These are phyloP conservation scores for Candida sp. DNA, from an alignment of 1,139 yeast genomes.

Conservation along the genomic window DNA sequence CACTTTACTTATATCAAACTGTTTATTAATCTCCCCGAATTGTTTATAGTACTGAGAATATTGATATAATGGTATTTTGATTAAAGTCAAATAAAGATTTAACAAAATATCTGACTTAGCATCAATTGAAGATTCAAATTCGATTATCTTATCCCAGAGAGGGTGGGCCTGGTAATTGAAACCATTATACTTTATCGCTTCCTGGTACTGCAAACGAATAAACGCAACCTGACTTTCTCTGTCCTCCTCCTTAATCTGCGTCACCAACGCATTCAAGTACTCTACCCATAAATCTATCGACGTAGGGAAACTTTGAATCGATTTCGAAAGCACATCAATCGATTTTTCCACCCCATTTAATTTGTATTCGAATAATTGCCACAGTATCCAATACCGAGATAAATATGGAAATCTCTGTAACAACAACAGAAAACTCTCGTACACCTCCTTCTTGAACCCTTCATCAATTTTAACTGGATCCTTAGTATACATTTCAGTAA, in stretches of 20 bases:
- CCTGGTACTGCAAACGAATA: slow-evolving; percentile 35
- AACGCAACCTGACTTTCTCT: slow-evolving; percentile 12
- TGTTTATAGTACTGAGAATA: slow-evolving; percentile 61
- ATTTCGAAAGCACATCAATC: slow-evolving; percentile 39
- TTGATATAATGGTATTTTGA: slow-evolving; percentile 61
- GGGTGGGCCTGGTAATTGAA: slow-evolving; percentile 57
- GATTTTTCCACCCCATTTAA: slow-evolving; percentile 52
- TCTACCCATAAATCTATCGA: slow-evolving; percentile 69
- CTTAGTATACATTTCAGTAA: slow-evolving; percentile 11
- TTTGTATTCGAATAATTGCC: slow-evolving; percentile 51
- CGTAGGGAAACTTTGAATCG: slow-evolving; percentile 49
- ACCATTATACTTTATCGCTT: slow-evolving; percentile 44
- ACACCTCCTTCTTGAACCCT: slow-evolving; percentile 18
- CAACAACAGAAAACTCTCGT: slow-evolving; percentile 24
- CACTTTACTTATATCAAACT: slow-evolving; percentile 29
- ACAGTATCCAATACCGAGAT: slow-evolving; percentile 60
- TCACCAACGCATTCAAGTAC: slow-evolving; percentile 49
- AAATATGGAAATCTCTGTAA: slow-evolving; percentile 53
- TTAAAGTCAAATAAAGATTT: slow-evolving; percentile 37
- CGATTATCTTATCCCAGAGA: slow-evolving; percentile 63
- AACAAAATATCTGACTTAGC: slow-evolving; percentile 25
- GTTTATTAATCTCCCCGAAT: slow-evolving; percentile 40
- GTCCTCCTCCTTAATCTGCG: slow-evolving; percentile 23
- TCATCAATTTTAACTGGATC: slow-evolving; percentile 9
- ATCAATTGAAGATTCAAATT: slow-evolving; percentile 34